Conservation (phyloP, 768 basidiomycete genomes). For the Suillus lakei region DNA sequence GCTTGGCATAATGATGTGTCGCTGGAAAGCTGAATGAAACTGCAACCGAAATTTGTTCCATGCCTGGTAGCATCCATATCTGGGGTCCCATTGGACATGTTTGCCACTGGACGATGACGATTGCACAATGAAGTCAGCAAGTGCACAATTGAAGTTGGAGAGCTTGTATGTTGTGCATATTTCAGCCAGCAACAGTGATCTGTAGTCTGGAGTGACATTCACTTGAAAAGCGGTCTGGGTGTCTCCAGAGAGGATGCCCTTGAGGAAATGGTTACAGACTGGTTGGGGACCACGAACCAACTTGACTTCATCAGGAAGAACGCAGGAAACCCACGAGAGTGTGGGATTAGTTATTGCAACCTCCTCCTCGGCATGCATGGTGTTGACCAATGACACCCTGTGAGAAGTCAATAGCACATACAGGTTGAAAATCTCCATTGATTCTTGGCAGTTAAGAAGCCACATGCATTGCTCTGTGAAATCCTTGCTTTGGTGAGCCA, state of each 20-base stretch:
- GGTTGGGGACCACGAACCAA: conserved; percentile 7
- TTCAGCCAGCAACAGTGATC: conserved; percentile 23
- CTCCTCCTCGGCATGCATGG: background rate
- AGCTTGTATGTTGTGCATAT: conserved; percentile 24
- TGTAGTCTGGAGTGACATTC: conserved; percentile 20
- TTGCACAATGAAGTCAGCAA: conserved; percentile 19
- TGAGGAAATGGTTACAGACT: no score
- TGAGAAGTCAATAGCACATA: background rate
- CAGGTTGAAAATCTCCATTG: conserved; percentile 30
- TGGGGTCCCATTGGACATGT: background rate
- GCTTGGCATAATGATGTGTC: background rate
- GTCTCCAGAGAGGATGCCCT: no score
- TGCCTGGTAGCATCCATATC: background rate
- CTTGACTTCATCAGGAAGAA: background rate
- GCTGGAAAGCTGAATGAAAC: background rate
- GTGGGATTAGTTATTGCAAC: background rate
- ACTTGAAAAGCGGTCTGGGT: conserved; percentile 25
- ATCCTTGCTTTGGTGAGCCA: conserved; percentile 31
- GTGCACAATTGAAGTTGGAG: conserved; percentile 27
- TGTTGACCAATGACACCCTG: background rate
- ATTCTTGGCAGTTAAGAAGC: conserved; percentile 35
- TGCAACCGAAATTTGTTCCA: background rate
- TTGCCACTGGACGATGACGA: background rate
- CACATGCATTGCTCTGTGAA: conserved; percentile 40
- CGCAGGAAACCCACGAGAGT: background rate